These are phyloP conservation scores for Claviceps fusiformis DNA, from an alignment of 2,329 filamentous ascomycete genomes.

Conservation along the genomic window DNA sequence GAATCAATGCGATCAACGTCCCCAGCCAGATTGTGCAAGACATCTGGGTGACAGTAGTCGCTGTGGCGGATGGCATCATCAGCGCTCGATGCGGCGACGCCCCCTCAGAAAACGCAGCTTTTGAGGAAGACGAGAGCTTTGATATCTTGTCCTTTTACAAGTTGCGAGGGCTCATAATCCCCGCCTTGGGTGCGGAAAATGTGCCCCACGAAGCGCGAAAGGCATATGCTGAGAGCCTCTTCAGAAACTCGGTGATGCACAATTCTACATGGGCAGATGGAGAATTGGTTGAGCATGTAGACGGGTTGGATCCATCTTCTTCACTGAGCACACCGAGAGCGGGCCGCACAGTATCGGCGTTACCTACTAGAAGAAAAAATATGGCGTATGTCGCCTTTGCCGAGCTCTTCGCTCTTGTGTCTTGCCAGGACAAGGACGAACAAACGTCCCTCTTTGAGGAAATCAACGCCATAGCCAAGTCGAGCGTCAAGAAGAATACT, in stretches of 20 bases:
- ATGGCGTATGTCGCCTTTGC: conserved; percentile 74
- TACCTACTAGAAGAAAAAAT: conserved; percentile 48
- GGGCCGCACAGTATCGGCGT: conserved; percentile 58
- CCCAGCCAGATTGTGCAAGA: conserved; percentile 32
- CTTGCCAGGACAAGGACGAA: conserved; percentile 20
- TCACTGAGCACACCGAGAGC: conserved; percentile 54
- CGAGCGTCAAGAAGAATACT: neutral
- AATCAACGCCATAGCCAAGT: neutral
- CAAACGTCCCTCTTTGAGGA: neutral
- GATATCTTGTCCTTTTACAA: conserved; percentile 63
- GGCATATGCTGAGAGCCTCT: conserved; percentile 61
- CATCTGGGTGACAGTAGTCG: conserved; percentile 60
- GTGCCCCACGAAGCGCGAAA: conserved; percentile 56
- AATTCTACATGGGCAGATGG: conserved; percentile 41
- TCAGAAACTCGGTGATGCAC: conserved; percentile 73
- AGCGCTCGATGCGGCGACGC: conserved; percentile 44
- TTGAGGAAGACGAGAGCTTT: conserved; percentile 61
- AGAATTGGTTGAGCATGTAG: conserved; percentile 33
- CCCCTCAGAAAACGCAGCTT: conserved; percentile 28
- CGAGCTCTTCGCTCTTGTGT: conserved; percentile 60
- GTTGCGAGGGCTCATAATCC: conserved; percentile 59
- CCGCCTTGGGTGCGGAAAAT: conserved; percentile 50
- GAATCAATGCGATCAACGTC: conserved; percentile 36
- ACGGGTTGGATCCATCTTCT: conserved; percentile 35
- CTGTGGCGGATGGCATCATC: conserved; percentile 55